Evolutionary conservation across 768 basidiomycete genomes (phyloP).

Genomic region (Panaeolus cyanescens): DNA sequence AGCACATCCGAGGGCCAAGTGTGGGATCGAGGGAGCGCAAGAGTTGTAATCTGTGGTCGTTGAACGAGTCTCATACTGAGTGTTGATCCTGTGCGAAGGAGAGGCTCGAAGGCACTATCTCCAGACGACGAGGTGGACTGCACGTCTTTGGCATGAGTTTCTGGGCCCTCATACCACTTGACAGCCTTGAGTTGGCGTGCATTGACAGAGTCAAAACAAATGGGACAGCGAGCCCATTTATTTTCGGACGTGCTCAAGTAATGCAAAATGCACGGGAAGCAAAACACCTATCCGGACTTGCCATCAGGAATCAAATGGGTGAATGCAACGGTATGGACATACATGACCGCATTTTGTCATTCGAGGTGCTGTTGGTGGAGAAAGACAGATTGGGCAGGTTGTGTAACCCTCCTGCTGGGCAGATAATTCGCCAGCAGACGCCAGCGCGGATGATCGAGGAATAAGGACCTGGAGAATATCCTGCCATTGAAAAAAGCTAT

Average conservation of each 20-base stretch:
- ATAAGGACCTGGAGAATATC: constrained; percentile 95
- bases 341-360: constrained; percentile 99
- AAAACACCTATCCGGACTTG: constrained; percentile 68
- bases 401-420: constrained; percentile 61
- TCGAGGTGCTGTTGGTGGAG: constrained; percentile 83
- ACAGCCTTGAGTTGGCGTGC: constrained; percentile 91
- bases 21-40: constrained; percentile 87
- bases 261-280: constrained; percentile 92
- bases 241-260: constrained; percentile 84
- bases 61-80: constrained; percentile 90
- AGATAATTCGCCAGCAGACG: constrained; percentile 43
- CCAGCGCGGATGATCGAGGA: constrained; percentile 77
- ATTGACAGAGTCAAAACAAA: constrained; percentile 93
- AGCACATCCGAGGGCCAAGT: constrained; percentile 96
- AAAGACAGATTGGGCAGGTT: constrained; percentile 94
- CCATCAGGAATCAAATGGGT: constrained; percentile 13
- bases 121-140: constrained; percentile 45
- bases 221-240: constrained; percentile 93
- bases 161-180: constrained; percentile 74
- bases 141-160: not conserved
- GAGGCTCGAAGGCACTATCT: constrained; percentile 33
- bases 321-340: constrained; percentile 34
- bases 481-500: constrained; percentile 93
- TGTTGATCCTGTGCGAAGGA: constrained; percentile 55
- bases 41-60: constrained; percentile 91